Base-by-base conservation (phyloP, 495 filamentous ascomycete species). In the Cryomyces minteri region DNA sequence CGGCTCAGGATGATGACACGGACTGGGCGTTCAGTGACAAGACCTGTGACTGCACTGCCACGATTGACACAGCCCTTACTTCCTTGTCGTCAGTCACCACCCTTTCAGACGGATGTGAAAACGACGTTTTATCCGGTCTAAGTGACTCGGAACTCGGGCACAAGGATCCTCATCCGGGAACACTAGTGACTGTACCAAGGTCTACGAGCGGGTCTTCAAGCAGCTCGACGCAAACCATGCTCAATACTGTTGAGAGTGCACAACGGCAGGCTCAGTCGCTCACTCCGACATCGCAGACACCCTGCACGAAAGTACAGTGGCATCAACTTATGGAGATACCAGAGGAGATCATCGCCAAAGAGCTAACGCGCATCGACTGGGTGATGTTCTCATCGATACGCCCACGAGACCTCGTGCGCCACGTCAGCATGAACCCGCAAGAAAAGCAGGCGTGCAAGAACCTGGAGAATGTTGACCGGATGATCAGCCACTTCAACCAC, bases 401-500 rank as follows among this genome's bases (percentile, higher is more conserved):
- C n/a, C 82, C 88, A 39, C 82, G 90, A 41, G 92, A 98, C 62
- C 71, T 95, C 5, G 81, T 96, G 41, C 80, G 92, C 2, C 82
- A 94, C 60, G 85, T 94, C 49, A 86, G 77, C 54, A 65, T 94
- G 40, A 72, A 78, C 4, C 62, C 72, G 4, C 74, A 80, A 31
- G 66, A 74, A 48, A 84, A 81, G 62, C 79, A 84, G 46, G 84
- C 79, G 53, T 82, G 79, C 57, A 80, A 77, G 54, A 82, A 77
- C 57, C 66, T 95, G 51, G 73, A 77, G 48, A 81, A 92, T 55
- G 85, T 96, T 48, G 88, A 87, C 53, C 81, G 84, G 34, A 90
- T 94, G 84, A 85, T 93, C 54, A 74, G 77, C 42, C 87, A 95
- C 54, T 96, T 98, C 69, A 96, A 96, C 58, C 88, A 94, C 53